Base-by-base conservation (phyloP, 768 basidiomycete genomes). In the Tulasnella sp. region DNA sequence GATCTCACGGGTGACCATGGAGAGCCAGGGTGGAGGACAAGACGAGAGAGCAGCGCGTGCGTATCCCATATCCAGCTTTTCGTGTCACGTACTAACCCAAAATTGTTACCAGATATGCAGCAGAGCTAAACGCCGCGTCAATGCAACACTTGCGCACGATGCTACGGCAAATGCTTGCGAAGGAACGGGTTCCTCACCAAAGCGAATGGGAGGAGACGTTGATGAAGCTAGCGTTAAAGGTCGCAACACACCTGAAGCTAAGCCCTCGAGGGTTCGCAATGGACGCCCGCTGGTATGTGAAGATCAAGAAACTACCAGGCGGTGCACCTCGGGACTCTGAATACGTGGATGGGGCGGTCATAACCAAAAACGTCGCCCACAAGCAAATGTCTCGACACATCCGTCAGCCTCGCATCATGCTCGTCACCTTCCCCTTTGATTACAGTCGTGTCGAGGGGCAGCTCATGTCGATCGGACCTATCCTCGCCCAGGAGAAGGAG, bases 251-350 rank as follows among this genome's bases (percentile, higher is more conserved):
- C 78, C 87, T 97, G 79, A 93, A 94, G 0, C 94, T 96, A 84
- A 93, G 88, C 42, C 88, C 89, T 12, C 91, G 94, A 81, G 95
- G 95, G 1, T 94, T 96, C 82, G 94, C 95, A 81, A 96, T 98
- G 91, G 98, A 99, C 84, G 93, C 98, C 34, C 89, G 97, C 42
- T 90, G 92, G 52, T 98, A 97, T 82, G 96, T 99, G 72, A 98
- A 98, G 86, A 97, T 99, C 85, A 99, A 99, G 88, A 97, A 97
- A 86, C 93, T 99, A 21, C 97, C 98, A 0, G 98, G 98, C 34
- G 98, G 98, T 5, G 87, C 90, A 48, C 96, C 97, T 27, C 89
- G 88, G 38, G 95, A 99, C 84, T 98, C 96, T 6, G 98, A 99
- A 87, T 99, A 96, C 84, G 95, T 99, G 71, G 94, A 96, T 77